Base-by-base conservation (phyloP, 1,139 yeast genomes). In the Candida neerlandica region DNA sequence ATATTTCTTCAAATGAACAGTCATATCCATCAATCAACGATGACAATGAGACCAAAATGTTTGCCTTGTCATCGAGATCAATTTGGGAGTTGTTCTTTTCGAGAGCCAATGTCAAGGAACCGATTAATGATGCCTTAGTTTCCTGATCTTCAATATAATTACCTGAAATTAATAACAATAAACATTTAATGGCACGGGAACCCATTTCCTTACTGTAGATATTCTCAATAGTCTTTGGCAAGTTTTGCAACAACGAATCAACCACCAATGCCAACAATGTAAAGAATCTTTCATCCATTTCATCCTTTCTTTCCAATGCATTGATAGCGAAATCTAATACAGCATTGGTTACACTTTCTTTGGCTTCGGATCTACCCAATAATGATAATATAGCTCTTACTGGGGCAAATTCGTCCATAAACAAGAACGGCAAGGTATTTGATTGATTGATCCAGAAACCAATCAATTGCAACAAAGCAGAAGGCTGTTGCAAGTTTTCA, bases 401-500 rank as follows among this genome's bases (percentile, higher is more conserved):
- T 3, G 91, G 81, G 3, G 81, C 75, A 52, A 69, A 75, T 33
- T 84, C 78, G 58, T 86, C 85, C 50, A 78, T 71, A 55, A 78
- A 77, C 49, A 89, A 66, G 53, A 86, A 82, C 18, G 74, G 73
- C 45, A 77, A 70, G 38, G 85, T 73, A 26, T 72, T 69, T 11
- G 75, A 71, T 27, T 71, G 68, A 12, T 77, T 73, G 42, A 94
- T 78, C 84, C 96, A 81, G 14, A 80, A 72, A 4, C 81, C 69
- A 58, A 92, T 80, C n/a, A 90, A 65, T 50, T 75, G 80, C 80
- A 92, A 72, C 45, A 92, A 66, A 0, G 96, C 81, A 0, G 97
- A 90, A 1, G 92, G 86, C 59, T 86, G 91, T 60, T 90, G 96
- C 43, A 88, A 72, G 62, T 92, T 92, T 59, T 89, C 96, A 39